Base-by-base conservation (phyloP, 352 stramenopile species). In the Phytophthora pinifolia region DNA sequence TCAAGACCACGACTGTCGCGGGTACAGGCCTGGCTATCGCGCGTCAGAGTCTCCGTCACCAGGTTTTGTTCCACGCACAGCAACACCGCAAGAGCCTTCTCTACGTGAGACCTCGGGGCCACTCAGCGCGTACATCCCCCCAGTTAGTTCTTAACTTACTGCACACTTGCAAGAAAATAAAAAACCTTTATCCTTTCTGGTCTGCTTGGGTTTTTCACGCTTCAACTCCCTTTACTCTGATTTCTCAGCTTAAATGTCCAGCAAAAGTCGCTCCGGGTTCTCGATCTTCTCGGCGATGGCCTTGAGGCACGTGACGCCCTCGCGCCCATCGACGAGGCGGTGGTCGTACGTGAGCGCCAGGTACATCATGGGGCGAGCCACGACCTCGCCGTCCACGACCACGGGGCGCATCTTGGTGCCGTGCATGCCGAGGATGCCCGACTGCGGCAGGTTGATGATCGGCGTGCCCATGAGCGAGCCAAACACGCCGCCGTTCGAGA, bases 261-360 rank as follows among this genome's bases (percentile, higher is more conserved):
- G 82, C 18, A 99, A 74, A 43, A 99, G 70, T 46, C 96, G 88
- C 46, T 90, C 74, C 15, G 97, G 97, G 76, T 99, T 95, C 56
- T 98, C 90, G 60, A 99, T 96, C 81, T 99, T 99, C 62, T 98
- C 91, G 22, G 94, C 91, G 64, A 99, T 97, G 53, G 82, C 92
- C 79, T 99, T 98, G 56, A 99, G 86, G 76, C 98, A 99, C 41
- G 96, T 99, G 30, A 99, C 97, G 47, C 95, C 96, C 80, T 99
- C 97, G 59, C 96, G 94, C 30, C 97, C 97, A 70, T 99, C 97
- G 54, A 99, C 97, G 42, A 99, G 78, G 50, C 97, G 89, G 86
- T 99, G 97, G 85, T 99, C 97, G 76, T 99, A 99, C 48, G 96
- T 99, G 46, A 99, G 85, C 36, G 97, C 97, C 39, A 99, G 76